Base-by-base conservation (phyloP, 192 early-diverging fungal genomes). In the Podila clonocystis region DNA sequence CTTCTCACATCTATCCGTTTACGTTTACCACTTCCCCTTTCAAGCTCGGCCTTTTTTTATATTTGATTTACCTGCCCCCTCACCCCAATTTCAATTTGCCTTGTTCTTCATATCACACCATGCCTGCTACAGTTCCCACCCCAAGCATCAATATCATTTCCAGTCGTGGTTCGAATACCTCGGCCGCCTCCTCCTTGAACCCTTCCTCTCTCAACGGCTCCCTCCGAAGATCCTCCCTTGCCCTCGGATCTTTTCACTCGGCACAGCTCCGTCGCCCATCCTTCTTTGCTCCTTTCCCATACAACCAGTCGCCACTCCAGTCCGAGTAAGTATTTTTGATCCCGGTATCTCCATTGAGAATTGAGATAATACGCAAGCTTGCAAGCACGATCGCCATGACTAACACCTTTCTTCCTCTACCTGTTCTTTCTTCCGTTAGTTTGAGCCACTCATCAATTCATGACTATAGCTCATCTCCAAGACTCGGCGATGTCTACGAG, bases 221-320 rank as follows among this genome's bases (percentile, higher is more conserved):
- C 24, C 29, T 65, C 63, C 38, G 63, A 26, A 22, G 48, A 24
- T 28, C 38, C 9, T 65, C 48, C 12, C 24, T 65, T 36, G 63
- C 36, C 26, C 63, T 26, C 1, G 59, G 59, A n/a, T 80, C 77
- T 2, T 73, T 80, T 12, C 77, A 73, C 20, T 62, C 77, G 0
- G 48, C 77, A n/a, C 77, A 72, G 45, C 76, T 80, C 34, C 70
- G 77, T 61, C 77, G 77, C 11, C 62, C 70, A 28, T 80, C 77
- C 36, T 63, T 80, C 70, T 68, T 72, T 60, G 60, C 77, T 30
- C 71, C 77, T 17, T 60, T 80, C 9, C 58, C 77, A 26, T 80
- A 80, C 26, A 59, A 57, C 28, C 77, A 80, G 33, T 80, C 77
- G 11, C 77, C 77, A 4, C 70, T 73, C 19, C 66, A 72, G 59